Evolutionary conservation across 192 early-diverging fungal species (phyloP), one percentile per base, ranked within the genome.

Genomic region (Gaertneriomyces semiglobifer): DNA sequence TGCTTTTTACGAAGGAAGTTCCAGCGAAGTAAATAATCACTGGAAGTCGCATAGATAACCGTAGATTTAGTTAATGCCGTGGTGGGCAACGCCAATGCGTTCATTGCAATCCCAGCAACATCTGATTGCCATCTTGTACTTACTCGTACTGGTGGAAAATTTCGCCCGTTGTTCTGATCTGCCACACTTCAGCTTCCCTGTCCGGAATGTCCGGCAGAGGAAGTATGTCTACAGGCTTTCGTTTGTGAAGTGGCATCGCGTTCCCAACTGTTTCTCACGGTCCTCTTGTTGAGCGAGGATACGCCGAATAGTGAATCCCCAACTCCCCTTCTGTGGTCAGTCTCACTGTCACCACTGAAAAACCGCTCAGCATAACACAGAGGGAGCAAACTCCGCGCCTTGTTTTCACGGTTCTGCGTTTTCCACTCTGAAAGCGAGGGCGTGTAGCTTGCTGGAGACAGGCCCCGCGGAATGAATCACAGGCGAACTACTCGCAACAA

Each of bases 1-100:
- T 84, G 71, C 44, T 79, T 81, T 58, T 87, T 85, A 20, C 81
- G 79, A 65, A 93, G 93, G 11, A 92, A 77, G 33, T 74, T 65
- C 46, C 83, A 77, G 7, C 89, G 82, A 5, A 80, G 82, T 44
- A 88, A 72, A 68, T 89, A 93, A 33, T 89, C 84, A 5, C 90
- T 92, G 74, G 18, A 44, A 63, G 4, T 19, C 5, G 10, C 16
- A 20, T 19, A 59, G 18, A 55, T 10, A 41, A 25, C 44, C 38
- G 12, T 1, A 16, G 14, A 46, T 57, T 42, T 60, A 53, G 19
- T 19, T 10, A 48, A 39, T 14, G 62, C 12, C 62, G 62, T 20
- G 62, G 48, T 18, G 20, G 62, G 51, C 53, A 33, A 63, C 44
- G 43, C 38, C 4, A 47, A 51, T 48, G 56, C n/a, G 6, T 12